Evolutionary conservation across 768 basidiomycete species (phyloP).

Genomic region (Gelatoporia subvermispora): DNA sequence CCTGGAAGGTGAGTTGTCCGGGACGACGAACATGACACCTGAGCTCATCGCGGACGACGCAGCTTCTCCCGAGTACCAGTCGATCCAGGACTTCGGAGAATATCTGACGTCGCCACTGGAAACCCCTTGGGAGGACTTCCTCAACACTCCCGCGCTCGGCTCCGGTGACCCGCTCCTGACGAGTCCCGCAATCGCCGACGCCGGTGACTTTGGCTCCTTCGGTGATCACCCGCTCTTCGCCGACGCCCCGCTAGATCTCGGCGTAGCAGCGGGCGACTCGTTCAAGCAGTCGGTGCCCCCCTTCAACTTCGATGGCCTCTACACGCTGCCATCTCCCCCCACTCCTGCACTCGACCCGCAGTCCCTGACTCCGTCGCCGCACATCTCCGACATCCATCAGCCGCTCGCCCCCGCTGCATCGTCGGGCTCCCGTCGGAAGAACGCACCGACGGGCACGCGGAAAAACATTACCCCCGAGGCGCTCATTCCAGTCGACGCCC

Average conservation of each 20-base stretch:
- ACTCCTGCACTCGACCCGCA: slow-evolving; percentile 44
- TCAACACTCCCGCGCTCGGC: slow-evolving; percentile 38
- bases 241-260: slow-evolving; percentile 11
- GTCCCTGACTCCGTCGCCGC: slow-evolving; percentile 29
- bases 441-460: slow-evolving; percentile 59
- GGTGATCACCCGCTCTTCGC: slow-evolving; percentile 25
- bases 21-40: not conserved
- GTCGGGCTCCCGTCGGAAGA: slow-evolving; percentile 26
- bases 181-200: slow-evolving; percentile 36
- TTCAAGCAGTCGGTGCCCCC: slow-evolving; percentile 11
- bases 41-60: not conserved
- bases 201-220: slow-evolving; percentile 27
- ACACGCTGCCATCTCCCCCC: slow-evolving; percentile 43
- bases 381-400: slow-evolving; percentile 12
- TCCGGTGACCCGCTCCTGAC: slow-evolving; percentile 36
- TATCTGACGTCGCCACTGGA: slow-evolving; percentile 44
- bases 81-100: slow-evolving; percentile 34
- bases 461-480: slow-evolving; percentile 61
- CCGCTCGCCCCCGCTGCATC: slow-evolving; percentile 15
- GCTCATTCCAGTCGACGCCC: slow-evolving; percentile 70
- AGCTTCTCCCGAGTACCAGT: slow-evolving; percentile 38
- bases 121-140: slow-evolving; percentile 42
- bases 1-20: slow-evolving; percentile 29
- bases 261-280: slow-evolving; percentile 12
- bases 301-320: slow-evolving; percentile 33